Evolutionary conservation across 2,329 filamentous ascomycete species (phyloP).

Genomic region (Penicillium sp.): DNA sequence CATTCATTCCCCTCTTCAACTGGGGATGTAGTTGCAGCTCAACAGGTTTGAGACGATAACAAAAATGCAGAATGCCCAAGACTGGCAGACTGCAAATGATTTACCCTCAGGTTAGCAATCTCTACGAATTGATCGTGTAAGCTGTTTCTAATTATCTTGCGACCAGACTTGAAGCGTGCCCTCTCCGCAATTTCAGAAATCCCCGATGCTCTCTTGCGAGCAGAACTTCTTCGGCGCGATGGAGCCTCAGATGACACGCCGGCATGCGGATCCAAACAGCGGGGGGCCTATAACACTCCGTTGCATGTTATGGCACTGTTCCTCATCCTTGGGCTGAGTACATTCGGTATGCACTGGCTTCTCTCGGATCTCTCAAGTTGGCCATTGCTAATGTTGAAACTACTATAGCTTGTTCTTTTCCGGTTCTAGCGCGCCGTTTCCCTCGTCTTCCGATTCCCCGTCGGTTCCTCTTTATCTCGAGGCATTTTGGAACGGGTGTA

Average conservation of each 20-base stretch:
- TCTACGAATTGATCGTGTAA: not conserved
- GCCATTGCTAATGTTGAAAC: constrained; percentile 9
- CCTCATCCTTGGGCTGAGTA: constrained; percentile 59
- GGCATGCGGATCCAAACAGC: constrained; percentile 36
- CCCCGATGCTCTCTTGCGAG: constrained; percentile 33
- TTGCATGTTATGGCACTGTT: constrained; percentile 67
- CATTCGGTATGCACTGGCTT: constrained; percentile 34
- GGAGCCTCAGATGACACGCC: constrained; percentile 24
- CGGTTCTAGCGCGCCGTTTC: constrained; percentile 58
- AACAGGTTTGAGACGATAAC: constrained; percentile 5
- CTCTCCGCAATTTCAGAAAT: constrained; percentile 29
- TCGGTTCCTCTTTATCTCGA: constrained; percentile 57
- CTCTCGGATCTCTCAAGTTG: not conserved
- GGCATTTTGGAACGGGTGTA: constrained; percentile 59
- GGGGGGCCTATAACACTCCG: constrained; percentile 59
- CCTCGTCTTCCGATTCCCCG: constrained; percentile 60
- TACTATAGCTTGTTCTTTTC: constrained; percentile 57
- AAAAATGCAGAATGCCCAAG: constrained; percentile 23
- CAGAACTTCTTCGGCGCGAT: constrained; percentile 33
- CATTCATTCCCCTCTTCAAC: constrained; percentile 2
- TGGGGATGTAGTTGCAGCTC: constrained; percentile 15
- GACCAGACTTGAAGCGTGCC: constrained; percentile 21
- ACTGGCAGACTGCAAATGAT: constrained; percentile 15
- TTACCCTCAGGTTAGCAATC: constrained; percentile 14
- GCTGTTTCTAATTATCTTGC: not conserved